Percentiles rank a stretch among this genome's conserved stretches.
phyloP scores from a whole-genome alignment of 164 flowering plant species.

The grape (Vitis vinifera) region DNA sequence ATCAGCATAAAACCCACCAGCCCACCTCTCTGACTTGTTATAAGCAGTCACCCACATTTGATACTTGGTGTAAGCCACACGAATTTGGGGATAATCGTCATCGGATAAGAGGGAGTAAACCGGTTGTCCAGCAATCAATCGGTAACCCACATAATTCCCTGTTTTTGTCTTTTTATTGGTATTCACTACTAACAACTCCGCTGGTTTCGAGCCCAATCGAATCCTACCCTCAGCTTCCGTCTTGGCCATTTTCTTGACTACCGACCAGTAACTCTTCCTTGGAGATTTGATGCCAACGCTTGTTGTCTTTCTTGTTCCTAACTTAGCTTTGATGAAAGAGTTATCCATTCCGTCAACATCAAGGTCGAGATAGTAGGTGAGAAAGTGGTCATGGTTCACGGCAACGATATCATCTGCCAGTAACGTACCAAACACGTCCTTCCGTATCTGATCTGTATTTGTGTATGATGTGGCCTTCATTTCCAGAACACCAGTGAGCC shows the following conservation, averaged over 20 bases:
- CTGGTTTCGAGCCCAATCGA: slow-evolving; percentile 39
- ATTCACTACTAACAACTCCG: slow-evolving; percentile 48
- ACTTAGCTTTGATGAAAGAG: slow-evolving; percentile 53
- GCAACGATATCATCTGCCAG: slow-evolving; percentile 56
- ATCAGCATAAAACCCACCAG: slow-evolving; percentile 62
- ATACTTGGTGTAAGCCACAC: slow-evolving; percentile 61
- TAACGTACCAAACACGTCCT: slow-evolving; percentile 46
- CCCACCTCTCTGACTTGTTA: slow-evolving; percentile 71
- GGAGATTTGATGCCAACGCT: slow-evolving; percentile 28
- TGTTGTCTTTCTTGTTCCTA: slow-evolving; percentile 22
- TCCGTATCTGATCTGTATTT: slow-evolving; percentile 34
- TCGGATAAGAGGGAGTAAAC: slow-evolving; percentile 43
- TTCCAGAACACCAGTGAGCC: slow-evolving; percentile 52
- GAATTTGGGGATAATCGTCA: slow-evolving; percentile 72
- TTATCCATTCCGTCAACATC: slow-evolving; percentile 64
- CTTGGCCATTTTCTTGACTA: slow-evolving; percentile 40
- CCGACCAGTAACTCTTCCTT: slow-evolving; percentile 70
- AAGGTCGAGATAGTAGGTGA: slow-evolving; percentile 68
- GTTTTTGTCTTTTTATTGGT: slow-evolving; percentile 54
- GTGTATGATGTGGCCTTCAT: slow-evolving; percentile 53
- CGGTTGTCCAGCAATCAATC: slow-evolving; percentile 41
- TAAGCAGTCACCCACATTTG: slow-evolving; percentile 68
- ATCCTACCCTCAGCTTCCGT: slow-evolving; percentile 52
- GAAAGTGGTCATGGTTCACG: slow-evolving; percentile 64
- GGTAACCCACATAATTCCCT: slow-evolving; percentile 66